Conservation (phyloP, 768 basidiomycete species). For the Candolleomyces efflorescens region DNA sequence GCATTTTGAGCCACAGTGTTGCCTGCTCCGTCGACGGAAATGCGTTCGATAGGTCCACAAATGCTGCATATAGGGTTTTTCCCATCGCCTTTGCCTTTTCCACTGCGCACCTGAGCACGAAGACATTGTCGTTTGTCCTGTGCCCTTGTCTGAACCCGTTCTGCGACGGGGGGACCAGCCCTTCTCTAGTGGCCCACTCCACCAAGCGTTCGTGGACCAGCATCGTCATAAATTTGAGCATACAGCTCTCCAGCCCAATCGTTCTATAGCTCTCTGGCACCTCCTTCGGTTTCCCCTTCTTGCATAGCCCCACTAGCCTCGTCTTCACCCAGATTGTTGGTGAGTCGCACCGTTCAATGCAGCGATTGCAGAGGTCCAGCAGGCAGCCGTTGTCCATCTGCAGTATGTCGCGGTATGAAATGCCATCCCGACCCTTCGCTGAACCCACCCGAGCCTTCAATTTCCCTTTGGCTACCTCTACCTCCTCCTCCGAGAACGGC, state of each 20-base stretch:
- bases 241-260: conserved; percentile 17
- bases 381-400: background rate
- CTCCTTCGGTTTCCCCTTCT: conserved; percentile 13
- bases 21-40: conserved; percentile 29
- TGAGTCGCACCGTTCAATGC: background rate
- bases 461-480: background rate
- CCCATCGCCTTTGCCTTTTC: conserved; percentile 15
- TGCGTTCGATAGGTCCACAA: conserved; percentile 26
- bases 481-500: background rate
- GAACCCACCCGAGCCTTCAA: background rate
- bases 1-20: conserved; percentile 26
- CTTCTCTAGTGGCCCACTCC: conserved; percentile 13
- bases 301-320: background rate
- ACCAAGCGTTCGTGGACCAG: conserved; percentile 17
- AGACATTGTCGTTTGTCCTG: conserved; percentile 10
- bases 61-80: conserved; percentile 16
- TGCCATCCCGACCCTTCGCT: background rate
- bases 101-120: conserved; percentile 16
- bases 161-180: conserved; percentile 23
- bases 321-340: background rate
- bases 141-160: conserved; percentile 24
- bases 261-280: conserved; percentile 13
- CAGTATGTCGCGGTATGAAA: background rate
- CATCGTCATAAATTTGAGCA: conserved; percentile 19
- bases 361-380: background rate